Conservation (phyloP, 2,329 filamentous ascomycete genomes). For the Lasiodiplodia hormozganensis region DNA sequence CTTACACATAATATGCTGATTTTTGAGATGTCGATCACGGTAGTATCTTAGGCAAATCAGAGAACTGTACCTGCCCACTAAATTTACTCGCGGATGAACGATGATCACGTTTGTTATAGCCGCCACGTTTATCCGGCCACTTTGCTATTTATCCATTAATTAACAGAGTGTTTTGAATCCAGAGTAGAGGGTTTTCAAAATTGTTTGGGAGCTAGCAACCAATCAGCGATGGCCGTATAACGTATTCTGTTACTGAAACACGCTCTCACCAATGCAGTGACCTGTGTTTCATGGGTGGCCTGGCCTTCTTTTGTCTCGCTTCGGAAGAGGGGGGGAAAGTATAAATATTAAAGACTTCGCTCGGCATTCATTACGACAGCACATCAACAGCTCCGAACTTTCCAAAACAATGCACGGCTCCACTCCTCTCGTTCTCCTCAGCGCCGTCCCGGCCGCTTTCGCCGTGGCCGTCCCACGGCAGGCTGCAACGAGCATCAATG, state of each 20-base stretch:
- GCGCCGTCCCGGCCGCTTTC: background rate
- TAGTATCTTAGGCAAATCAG: background rate
- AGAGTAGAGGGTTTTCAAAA: background rate
- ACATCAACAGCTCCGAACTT: background rate
- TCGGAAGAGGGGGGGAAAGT: background rate
- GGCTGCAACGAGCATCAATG: conserved; percentile 53
- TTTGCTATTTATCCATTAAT: conserved; percentile 1
- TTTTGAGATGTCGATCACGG: background rate
- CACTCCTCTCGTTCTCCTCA: background rate
- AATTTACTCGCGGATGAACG: background rate
- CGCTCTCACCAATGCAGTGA: background rate
- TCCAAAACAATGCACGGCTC: conserved; percentile 1
- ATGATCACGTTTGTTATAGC: background rate
- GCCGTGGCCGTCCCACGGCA: conserved; percentile 38
- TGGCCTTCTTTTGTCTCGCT: background rate
- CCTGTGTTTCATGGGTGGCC: too few species aligned
- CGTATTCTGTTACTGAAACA: conserved; percentile 7
- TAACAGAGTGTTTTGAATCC: background rate
- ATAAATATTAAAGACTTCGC: background rate
- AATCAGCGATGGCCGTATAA: background rate
- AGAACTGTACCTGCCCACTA: background rate
- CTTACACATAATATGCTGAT: background rate
- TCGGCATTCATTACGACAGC: too few species aligned
- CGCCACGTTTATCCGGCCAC: background rate
- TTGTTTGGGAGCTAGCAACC: background rate